phyloP scores from a whole-genome alignment of 345 rosid species.

The Pugionium dolabratum region DNA sequence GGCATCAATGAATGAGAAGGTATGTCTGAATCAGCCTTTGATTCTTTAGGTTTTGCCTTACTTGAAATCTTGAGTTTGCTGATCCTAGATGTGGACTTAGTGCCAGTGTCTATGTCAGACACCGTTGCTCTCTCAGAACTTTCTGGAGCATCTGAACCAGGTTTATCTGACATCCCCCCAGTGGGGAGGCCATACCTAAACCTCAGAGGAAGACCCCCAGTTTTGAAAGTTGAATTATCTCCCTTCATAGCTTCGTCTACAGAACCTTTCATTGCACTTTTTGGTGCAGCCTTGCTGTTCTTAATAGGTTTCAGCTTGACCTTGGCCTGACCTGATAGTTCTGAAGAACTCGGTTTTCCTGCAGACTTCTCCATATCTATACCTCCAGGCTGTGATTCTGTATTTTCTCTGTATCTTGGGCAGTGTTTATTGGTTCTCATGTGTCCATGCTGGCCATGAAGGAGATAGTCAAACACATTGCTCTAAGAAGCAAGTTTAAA shows the following conservation, averaged over 20 bases:
- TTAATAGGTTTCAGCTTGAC: conserved; percentile 55
- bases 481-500: conserved; percentile 3
- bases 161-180: conserved; percentile 56
- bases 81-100: conserved; percentile 53
- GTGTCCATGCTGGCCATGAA: conserved; percentile 81
- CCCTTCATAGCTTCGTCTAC: conserved; percentile 55
- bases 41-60: conserved; percentile 59
- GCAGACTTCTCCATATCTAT: conserved; percentile 58
- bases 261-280: conserved; percentile 50
- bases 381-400: conserved; percentile 58
- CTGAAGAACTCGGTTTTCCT: conserved; percentile 54
- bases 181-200: conserved; percentile 63
- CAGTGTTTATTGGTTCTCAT: conserved; percentile 99
- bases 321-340: conserved; percentile 57
- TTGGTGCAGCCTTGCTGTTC: conserved; percentile 55
- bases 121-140: conserved; percentile 52
- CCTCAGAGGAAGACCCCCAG: conserved; percentile 69
- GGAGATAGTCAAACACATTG: conserved; percentile 26
- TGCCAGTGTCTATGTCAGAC: conserved; percentile 56
- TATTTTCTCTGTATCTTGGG: conserved; percentile 86
- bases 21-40: conserved; percentile 54
- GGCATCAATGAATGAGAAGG: conserved; percentile 55
- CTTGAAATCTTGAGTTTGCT: conserved; percentile 74
- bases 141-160: conserved; percentile 48
- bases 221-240: conserved; percentile 54